Evolutionary conservation across 1,139 yeast genomes (phyloP).

Genomic region (Kurtzmaniella quercitrusa): DNA sequence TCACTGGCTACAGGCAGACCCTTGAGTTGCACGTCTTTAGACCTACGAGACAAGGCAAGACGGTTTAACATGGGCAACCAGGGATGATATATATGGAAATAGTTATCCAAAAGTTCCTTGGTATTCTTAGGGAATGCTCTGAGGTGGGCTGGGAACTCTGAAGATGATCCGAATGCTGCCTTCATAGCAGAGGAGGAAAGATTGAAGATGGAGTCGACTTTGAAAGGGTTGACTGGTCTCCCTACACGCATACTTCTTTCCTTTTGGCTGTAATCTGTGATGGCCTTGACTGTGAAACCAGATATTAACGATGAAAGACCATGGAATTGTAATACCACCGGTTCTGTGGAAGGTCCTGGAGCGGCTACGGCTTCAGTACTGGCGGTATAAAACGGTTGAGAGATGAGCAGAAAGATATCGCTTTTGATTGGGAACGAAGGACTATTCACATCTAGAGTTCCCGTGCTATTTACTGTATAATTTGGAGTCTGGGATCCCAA

Average conservation of each 20-base stretch:
- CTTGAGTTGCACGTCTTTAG: constrained; percentile 11
- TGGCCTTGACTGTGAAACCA: constrained; percentile 16
- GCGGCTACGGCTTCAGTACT: neutral
- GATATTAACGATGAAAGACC: constrained; percentile 20
- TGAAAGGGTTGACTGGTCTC: constrained; percentile 13
- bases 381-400: neutral
- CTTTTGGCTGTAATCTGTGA: constrained; percentile 8
- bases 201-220: constrained; percentile 22
- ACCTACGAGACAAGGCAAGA: constrained; percentile 8
- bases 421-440: constrained; percentile 16
- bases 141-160: constrained; percentile 17
- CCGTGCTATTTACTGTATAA: neutral
- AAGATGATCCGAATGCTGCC: constrained; percentile 8
- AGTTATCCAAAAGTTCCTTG: constrained; percentile 13
- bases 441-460: constrained; percentile 8
- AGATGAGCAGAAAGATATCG: constrained; percentile 10
- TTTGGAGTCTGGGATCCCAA: neutral
- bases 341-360: constrained; percentile 12
- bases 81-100: constrained; percentile 17
- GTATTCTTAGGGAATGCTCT: constrained; percentile 16
- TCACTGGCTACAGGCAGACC: constrained; percentile 11
- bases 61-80: constrained; percentile 22
- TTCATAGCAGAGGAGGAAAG: constrained; percentile 14
- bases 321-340: constrained; percentile 21
- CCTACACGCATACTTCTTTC: neutral